Base-by-base conservation (phyloP, 2,329 filamentous ascomycete species). In the Calonectria honghensis region DNA sequence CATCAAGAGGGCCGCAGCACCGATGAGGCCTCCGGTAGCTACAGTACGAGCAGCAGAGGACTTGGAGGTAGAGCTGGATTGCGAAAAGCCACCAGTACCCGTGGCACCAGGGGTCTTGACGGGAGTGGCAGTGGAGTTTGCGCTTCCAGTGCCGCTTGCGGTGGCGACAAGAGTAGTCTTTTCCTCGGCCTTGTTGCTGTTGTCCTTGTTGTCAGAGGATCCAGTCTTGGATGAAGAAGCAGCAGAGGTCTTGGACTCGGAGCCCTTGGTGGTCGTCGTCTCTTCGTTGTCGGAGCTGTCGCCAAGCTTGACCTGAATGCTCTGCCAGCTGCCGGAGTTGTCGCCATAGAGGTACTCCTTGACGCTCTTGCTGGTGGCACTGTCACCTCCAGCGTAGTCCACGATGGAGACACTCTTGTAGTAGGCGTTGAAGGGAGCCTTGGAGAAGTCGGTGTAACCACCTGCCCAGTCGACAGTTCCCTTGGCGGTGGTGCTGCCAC, bases 391-490 rank as follows among this genome's bases (percentile, higher is more conserved):
- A 72, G 85, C 84, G 77, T 88, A 88, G 77, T 89, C 87, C 61
- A 83, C 79, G 71, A 89, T 84, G 39, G 80, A 85, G 71, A 89
- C 80, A 68, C 83, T 85, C 85, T 88, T 85, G 83, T 88, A 88
- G 81, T 85, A 85, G 70, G 85, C 87, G 3, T 80, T 80, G 82
- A 87, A 88, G 7, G 88, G 86, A 50, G 82, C 87, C 75, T 87
- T 73, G 61, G 76, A 80, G 81, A 87, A 89, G 78, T 88, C 85
- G 76, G 88, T 85, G 72, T 82, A 77, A 75, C 93, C 94, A 77
- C 93, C 93, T 51, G 92, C 91, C 92, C 92, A 93, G 70, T 88
- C 74, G 74, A 96, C 93, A 37, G 95, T 97, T 72, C 95, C 95
- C 69, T 90, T 83, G 20, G 90, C 82, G 77, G 95, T 94, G 71